Conservation (phyloP, 2,329 filamentous ascomycete genomes). For the Ophiostoma populinum region DNA sequence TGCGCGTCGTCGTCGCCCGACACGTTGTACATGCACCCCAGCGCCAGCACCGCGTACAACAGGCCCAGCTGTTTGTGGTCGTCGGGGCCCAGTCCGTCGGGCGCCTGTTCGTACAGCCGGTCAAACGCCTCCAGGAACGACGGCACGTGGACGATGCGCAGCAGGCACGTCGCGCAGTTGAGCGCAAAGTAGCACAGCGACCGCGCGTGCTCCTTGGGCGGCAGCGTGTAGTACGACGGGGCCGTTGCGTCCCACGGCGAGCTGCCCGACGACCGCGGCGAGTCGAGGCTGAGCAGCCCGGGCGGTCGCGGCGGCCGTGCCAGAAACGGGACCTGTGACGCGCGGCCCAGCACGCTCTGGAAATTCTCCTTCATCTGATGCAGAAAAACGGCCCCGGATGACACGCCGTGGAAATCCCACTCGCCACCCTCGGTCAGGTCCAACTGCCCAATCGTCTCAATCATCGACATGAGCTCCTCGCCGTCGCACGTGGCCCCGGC, state of each 20-base stretch:
- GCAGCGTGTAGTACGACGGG: slow-evolving; percentile 47
- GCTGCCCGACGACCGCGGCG: slow-evolving; percentile 44
- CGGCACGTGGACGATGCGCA: slow-evolving; percentile 64
- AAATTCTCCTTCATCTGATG: slow-evolving; percentile 77
- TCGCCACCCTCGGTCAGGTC: slow-evolving; percentile 83
- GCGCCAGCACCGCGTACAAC: slow-evolving; percentile 50
- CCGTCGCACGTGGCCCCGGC: too few relatives aligned
- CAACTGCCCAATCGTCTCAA: slow-evolving; percentile 76
- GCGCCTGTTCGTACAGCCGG: slow-evolving; percentile 53
- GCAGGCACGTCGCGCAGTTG: slow-evolving; percentile 37
- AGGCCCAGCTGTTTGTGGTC: slow-evolving; percentile 55
- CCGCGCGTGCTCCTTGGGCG: slow-evolving; percentile 39
- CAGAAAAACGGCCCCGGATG: slow-evolving; percentile 80
- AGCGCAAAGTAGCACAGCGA: slow-evolving; percentile 37
- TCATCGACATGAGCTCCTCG: slow-evolving; percentile 67
- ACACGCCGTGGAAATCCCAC: slow-evolving; percentile 90
- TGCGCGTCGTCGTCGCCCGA: slow-evolving; percentile 36
- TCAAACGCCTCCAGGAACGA: slow-evolving; percentile 66
- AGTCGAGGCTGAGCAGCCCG: slow-evolving; percentile 45
- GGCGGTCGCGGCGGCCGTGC: slow-evolving; percentile 30
- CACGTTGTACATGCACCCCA: slow-evolving; percentile 55
- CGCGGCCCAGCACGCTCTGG: slow-evolving; percentile 53
- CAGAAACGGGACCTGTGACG: slow-evolving; percentile 42
- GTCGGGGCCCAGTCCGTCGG: slow-evolving; percentile 42
- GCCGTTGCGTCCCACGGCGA: slow-evolving; percentile 44